Evolutionary conservation across 306 rosid genomes (phyloP).

Genomic region (Lablab purpureus): DNA sequence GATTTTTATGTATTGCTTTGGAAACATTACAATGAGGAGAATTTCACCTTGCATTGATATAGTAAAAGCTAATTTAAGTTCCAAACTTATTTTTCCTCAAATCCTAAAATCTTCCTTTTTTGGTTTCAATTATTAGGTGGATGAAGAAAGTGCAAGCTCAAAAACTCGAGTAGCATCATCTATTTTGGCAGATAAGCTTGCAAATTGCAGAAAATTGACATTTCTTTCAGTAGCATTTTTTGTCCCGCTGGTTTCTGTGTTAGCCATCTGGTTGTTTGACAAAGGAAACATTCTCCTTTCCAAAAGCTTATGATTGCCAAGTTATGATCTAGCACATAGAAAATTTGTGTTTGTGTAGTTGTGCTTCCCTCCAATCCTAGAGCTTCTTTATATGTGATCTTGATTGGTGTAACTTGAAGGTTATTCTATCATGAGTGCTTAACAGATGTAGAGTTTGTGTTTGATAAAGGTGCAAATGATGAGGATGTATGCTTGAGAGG

Average conservation of each 20-base stretch:
- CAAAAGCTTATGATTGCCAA: conserved; percentile 49
- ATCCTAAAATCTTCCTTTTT: conserved; percentile 26
- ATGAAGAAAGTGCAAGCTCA: conserved; percentile 55
- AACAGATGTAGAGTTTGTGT: conserved; percentile 33
- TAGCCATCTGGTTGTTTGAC: conserved; percentile 52
- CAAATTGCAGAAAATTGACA: conserved; percentile 48
- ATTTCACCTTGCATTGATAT: conserved; percentile 24
- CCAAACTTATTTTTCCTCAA: conserved; percentile 20
- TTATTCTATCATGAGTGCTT: conserved; percentile 33
- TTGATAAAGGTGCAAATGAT: conserved; percentile 7
- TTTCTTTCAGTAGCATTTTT: conserved; percentile 50
- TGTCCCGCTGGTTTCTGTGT: conserved; percentile 52
- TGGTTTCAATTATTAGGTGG: conserved; percentile 57
- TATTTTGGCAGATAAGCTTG: conserved; percentile 42
- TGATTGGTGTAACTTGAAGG: conserved; percentile 44
- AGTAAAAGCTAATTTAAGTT: conserved; percentile 7
- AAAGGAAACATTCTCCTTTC: conserved; percentile 46
- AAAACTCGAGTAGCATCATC: conserved; percentile 46
- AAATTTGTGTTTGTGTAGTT: conserved; percentile 46
- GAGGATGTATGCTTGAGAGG: conserved; percentile 8
- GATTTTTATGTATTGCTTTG: background rate
- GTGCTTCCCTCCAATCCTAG: conserved; percentile 26
- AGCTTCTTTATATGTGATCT: conserved; percentile 32
- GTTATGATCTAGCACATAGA: conserved; percentile 23
- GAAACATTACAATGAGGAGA: background rate